Conservation (phyloP, 2,329 filamentous ascomycete genomes). For the Capronia americana region DNA sequence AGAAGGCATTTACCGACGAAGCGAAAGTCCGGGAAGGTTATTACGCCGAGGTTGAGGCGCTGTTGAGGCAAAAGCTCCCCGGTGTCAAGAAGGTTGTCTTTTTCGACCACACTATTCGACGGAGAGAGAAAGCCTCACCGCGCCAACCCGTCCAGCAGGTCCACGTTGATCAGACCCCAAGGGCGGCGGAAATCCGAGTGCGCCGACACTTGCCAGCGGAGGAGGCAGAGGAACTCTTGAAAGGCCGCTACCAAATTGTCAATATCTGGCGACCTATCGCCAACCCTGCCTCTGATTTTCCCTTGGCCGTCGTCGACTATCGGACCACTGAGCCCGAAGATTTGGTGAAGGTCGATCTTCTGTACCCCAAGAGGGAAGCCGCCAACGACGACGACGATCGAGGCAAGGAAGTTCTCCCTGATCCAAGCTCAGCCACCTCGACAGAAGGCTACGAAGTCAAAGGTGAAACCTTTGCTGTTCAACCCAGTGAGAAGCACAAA, state of each 20-base stretch:
- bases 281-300: constrained; percentile 68
- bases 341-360: constrained; percentile 65
- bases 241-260: constrained; percentile 68
- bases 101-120: constrained; percentile 75
- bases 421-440: constrained; percentile 53
- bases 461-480: constrained; percentile 68
- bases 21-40: constrained; percentile 61
- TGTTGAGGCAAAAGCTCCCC: constrained; percentile 62
- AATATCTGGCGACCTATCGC: constrained; percentile 75
- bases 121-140: constrained; percentile 59
- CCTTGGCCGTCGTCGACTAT: constrained; percentile 73
- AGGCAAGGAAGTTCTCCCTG: constrained; percentile 64
- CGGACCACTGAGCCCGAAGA: constrained; percentile 63
- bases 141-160: constrained; percentile 72
- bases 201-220: constrained; percentile 63
- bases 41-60: constrained; percentile 66
- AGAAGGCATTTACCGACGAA: constrained; percentile 64
- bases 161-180: constrained; percentile 74
- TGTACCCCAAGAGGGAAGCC: constrained; percentile 66
- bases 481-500: constrained; percentile 63
- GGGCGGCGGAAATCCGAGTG: constrained; percentile 66
- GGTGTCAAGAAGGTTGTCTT: constrained; percentile 68
- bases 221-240: constrained; percentile 64
- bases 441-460: constrained; percentile 67
- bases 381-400: constrained; percentile 60